These are phyloP conservation scores for Celoporthe dispersa DNA, from an alignment of 2,329 filamentous ascomycete genomes.

Conservation along the genomic window DNA sequence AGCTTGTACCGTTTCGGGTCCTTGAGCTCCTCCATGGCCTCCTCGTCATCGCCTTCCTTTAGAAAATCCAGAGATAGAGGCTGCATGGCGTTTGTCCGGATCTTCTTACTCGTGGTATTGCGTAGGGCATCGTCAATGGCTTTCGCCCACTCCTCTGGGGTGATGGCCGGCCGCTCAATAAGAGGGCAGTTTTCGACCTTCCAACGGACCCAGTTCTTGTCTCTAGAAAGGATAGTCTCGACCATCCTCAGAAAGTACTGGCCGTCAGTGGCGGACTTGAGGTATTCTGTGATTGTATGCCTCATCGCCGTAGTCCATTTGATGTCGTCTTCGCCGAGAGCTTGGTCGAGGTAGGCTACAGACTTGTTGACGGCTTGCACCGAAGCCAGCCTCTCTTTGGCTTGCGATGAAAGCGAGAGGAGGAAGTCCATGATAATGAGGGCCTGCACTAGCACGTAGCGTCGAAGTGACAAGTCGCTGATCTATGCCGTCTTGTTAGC, in stretches of 20 bases:
- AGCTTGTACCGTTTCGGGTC: slow-evolving; percentile 66
- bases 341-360: slow-evolving; percentile 78
- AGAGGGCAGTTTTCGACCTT: slow-evolving; percentile 92
- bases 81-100: slow-evolving; percentile 71
- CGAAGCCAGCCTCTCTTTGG: slow-evolving; percentile 77
- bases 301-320: slow-evolving; percentile 86
- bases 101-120: slow-evolving; percentile 70
- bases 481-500: slow-evolving; percentile 58
- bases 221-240: slow-evolving; percentile 89
- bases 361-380: slow-evolving; percentile 75
- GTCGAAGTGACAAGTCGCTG: slow-evolving; percentile 89
- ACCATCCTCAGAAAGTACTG: slow-evolving; percentile 97
- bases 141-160: slow-evolving; percentile 68
- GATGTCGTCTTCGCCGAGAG: slow-evolving; percentile 81
- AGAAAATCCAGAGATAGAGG: slow-evolving; percentile 81
- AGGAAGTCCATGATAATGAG: slow-evolving; percentile 95
- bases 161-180: slow-evolving; percentile 77
- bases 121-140: slow-evolving; percentile 70
- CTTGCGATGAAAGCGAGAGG: slow-evolving; percentile 80
- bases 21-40: slow-evolving; percentile 72
- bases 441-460: slow-evolving; percentile 93
- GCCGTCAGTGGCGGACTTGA: slow-evolving; percentile 80
- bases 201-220: slow-evolving; percentile 99
- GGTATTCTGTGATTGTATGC: slow-evolving; percentile 77
- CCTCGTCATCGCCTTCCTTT: slow-evolving; percentile 61